Percentiles rank a stretch among this genome's conserved stretches.
phyloP scores from a whole-genome alignment of 2,329 filamentous ascomycete genomes.

The Fragosphaeria purpurea region DNA sequence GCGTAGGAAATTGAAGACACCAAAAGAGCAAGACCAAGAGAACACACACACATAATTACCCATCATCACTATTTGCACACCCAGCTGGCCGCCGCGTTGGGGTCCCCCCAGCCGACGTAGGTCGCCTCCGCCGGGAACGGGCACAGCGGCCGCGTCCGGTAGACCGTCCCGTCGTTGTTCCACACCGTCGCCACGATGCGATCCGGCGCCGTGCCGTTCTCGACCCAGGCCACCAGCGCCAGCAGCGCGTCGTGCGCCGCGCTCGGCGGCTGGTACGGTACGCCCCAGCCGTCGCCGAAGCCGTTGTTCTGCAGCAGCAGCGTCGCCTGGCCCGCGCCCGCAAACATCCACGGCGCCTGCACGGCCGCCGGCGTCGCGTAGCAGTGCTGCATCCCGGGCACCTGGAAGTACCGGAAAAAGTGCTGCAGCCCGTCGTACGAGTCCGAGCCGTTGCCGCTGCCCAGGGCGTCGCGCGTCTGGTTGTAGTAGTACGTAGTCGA shows the following conservation, averaged over 20 bases:
- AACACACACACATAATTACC: no score
- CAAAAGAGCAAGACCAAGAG: neutral
- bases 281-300: slow-evolving; percentile 10
- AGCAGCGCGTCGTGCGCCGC: slow-evolving; percentile 27
- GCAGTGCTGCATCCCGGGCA: slow-evolving; percentile 44
- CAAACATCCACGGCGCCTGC: slow-evolving; percentile 26
- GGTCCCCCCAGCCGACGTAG: slow-evolving; percentile 22
- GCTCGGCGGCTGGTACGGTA: slow-evolving; percentile 6
- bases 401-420: slow-evolving; percentile 40
- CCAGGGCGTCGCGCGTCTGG: slow-evolving; percentile 26
- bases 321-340: slow-evolving; percentile 18
- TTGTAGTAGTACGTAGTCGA: slow-evolving; percentile 24
- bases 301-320: slow-evolving; percentile 5
- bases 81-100: slow-evolving; percentile 20
- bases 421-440: slow-evolving; percentile 25
- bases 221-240: slow-evolving; percentile 20
- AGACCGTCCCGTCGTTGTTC: slow-evolving; percentile 19
- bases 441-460: slow-evolving; percentile 6
- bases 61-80: slow-evolving; percentile 14
- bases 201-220: slow-evolving; percentile 11
- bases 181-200: slow-evolving; percentile 16
- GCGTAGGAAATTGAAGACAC: neutral
- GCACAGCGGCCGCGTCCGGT: slow-evolving; percentile 32
- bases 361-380: slow-evolving; percentile 16
- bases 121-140: slow-evolving; percentile 20